These are phyloP conservation scores for Camellia japonica DNA, from an alignment of 148 eudicot genomes.

Conservation along the genomic window DNA sequence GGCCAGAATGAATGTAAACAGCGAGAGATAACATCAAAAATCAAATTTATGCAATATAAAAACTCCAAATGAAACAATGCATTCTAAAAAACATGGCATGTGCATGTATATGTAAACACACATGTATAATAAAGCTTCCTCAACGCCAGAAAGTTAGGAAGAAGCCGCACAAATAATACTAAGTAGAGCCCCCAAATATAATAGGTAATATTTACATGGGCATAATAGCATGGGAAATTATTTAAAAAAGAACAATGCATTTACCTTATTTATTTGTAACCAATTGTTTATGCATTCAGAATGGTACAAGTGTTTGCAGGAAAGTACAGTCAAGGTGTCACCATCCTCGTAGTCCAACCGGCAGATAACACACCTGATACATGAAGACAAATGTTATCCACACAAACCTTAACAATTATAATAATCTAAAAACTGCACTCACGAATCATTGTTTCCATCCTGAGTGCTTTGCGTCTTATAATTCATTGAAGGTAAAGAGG, in stretches of 20 bases:
- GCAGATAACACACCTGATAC: constrained; percentile 88
- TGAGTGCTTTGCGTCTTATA: constrained; percentile 50
- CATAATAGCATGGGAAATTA: background rate
- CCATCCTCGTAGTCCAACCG: constrained; percentile 91
- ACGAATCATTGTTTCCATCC: constrained; percentile 76
- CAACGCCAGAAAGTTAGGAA: background rate
- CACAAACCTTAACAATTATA: background rate
- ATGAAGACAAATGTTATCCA: constrained; percentile 14
- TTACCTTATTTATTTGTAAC: constrained; percentile 91
- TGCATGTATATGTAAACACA: background rate
- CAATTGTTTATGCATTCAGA: constrained; percentile 86
- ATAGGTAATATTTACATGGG: background rate
- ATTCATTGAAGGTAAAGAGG: constrained; percentile 76
- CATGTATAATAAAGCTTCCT: background rate
- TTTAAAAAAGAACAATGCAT: background rate
- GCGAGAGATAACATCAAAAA: background rate
- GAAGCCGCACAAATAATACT: background rate
- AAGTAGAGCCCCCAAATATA: background rate
- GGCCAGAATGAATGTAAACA: background rate
- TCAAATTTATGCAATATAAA: background rate
- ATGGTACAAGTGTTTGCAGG: constrained; percentile 91
- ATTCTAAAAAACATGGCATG: background rate
- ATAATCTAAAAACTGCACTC: constrained; percentile 22
- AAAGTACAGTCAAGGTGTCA: constrained; percentile 71
- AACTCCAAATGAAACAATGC: background rate